Evolutionary conservation across 2,329 filamentous ascomycete species (phyloP).

Genomic region (Hypoxylon sp.): DNA sequence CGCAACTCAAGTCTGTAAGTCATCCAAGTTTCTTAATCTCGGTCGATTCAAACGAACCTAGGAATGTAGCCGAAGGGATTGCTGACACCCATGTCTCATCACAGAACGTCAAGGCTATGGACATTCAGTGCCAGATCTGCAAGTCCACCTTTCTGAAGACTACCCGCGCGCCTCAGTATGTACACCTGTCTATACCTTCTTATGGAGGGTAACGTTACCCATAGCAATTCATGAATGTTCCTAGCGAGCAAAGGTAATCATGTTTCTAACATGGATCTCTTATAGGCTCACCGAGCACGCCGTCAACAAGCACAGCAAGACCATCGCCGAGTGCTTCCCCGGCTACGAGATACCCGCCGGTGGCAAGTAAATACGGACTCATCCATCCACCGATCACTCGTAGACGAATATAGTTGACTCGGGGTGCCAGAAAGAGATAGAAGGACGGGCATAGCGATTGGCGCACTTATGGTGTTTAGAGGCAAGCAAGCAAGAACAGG

Average conservation of each 20-base stretch:
- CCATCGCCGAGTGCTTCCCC: conserved; percentile 78
- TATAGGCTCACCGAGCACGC: conserved; percentile 76
- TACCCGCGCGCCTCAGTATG: conserved; percentile 76
- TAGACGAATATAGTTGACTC: neutral
- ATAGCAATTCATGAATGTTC: neutral
- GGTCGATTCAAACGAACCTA: too few species aligned
- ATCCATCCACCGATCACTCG: neutral
- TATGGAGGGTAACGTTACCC: too few species aligned
- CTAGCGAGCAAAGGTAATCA: conserved; percentile 5
- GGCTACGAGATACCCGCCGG: conserved; percentile 50
- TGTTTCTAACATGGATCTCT: neutral
- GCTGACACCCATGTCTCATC: conserved; percentile 19
- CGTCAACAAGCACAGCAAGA: conserved; percentile 80
- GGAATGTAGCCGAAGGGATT: conserved; percentile 7
- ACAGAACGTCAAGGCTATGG: conserved; percentile 78
- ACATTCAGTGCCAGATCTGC: conserved; percentile 82
- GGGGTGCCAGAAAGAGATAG: neutral
- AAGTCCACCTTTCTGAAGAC: conserved; percentile 84
- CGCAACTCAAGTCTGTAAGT: conserved; percentile 75
- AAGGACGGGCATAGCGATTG: conserved; percentile 40
- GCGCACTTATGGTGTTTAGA: conserved; percentile 40
- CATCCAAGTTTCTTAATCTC: too few species aligned
- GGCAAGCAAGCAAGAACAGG: neutral
- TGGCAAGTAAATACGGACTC: conserved; percentile 16
- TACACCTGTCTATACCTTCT: conserved; percentile 36